Percentiles rank a stretch among this genome's conserved stretches.
These are phyloP conservation scores for Aspergillus wentii DNA, from an alignment of 495 filamentous ascomycete species.

Conservation along the genomic window DNA sequence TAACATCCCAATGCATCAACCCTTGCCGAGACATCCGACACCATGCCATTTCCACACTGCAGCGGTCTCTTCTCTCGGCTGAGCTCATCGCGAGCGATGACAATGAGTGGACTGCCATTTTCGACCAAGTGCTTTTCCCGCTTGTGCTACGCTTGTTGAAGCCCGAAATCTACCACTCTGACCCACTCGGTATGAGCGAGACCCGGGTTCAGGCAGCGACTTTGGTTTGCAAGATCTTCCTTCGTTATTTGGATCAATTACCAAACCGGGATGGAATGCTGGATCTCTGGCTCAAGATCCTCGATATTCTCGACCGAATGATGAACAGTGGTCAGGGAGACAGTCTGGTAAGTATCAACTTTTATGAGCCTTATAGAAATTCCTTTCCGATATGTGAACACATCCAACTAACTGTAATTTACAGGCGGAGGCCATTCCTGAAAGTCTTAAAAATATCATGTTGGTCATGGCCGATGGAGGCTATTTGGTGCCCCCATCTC, in stretches of 20 bases:
- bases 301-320: conserved; percentile 91
- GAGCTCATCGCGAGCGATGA: conserved; percentile 72
- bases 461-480: conserved; percentile 92
- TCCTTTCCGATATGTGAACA: too few species aligned
- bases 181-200: conserved; percentile 91
- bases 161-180: conserved; percentile 90
- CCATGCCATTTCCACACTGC: conserved; percentile 80
- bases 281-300: conserved; percentile 85
- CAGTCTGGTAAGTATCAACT: conserved; percentile 73
- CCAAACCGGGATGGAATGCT: conserved; percentile 88
- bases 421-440: conserved; percentile 90
- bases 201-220: conserved; percentile 90
- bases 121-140: conserved; percentile 93
- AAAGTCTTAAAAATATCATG: conserved; percentile 93
- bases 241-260: conserved; percentile 85
- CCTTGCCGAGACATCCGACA: conserved; percentile 91
- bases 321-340: conserved; percentile 96
- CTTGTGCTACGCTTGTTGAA: conserved; percentile 84
- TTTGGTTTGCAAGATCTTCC: conserved; percentile 88
- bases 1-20: conserved; percentile 88
- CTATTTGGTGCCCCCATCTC: conserved; percentile 66
- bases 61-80: conserved; percentile 76
- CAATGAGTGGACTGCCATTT: conserved; percentile 91
- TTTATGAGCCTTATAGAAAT: too few species aligned
- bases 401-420: conserved; percentile 8